phyloP scores from a whole-genome alignment of 2,329 filamentous ascomycete genomes.

The Calonectria crousiana region DNA sequence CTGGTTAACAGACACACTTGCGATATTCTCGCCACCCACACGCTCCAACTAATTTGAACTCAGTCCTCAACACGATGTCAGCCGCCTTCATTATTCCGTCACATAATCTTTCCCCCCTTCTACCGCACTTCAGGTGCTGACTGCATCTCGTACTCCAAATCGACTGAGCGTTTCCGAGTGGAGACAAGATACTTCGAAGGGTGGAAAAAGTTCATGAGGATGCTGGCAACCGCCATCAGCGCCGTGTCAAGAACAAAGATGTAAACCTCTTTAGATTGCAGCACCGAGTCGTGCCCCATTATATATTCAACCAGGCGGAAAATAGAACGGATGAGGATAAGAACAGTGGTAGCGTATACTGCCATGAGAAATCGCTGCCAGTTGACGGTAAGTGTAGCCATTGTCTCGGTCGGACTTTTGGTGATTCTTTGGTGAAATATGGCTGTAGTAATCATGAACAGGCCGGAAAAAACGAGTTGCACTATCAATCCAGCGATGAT shows the following conservation, averaged over 20 bases:
- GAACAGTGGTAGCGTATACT: conserved; percentile 49
- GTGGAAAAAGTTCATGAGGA: conserved; percentile 2
- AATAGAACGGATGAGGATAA: conserved; percentile 51
- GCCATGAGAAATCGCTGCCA: not conserved
- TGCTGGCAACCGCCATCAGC: conserved; percentile 1
- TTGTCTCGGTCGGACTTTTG: not conserved
- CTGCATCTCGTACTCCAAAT: not conserved
- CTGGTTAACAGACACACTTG: not conserved
- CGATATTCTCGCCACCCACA: not conserved
- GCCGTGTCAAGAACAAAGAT: conserved; percentile 21
- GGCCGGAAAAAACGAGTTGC: not conserved
- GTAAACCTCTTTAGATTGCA: conserved; percentile 3
- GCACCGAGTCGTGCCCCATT: conserved; percentile 14
- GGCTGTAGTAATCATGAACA: not conserved
- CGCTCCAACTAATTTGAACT: not conserved
- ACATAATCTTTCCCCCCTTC: not conserved
- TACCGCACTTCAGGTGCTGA: not conserved
- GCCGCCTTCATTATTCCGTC: not conserved
- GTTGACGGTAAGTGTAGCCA: not conserved
- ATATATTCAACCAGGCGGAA: conserved; percentile 20
- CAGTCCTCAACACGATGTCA: not conserved
- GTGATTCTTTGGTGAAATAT: not conserved
- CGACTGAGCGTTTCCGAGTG: not conserved
- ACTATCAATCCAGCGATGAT: conserved; percentile 30
- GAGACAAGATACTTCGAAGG: not conserved